phyloP scores from a whole-genome alignment of 495 filamentous ascomycete genomes.

The Penicillium ochrochloron region DNA sequence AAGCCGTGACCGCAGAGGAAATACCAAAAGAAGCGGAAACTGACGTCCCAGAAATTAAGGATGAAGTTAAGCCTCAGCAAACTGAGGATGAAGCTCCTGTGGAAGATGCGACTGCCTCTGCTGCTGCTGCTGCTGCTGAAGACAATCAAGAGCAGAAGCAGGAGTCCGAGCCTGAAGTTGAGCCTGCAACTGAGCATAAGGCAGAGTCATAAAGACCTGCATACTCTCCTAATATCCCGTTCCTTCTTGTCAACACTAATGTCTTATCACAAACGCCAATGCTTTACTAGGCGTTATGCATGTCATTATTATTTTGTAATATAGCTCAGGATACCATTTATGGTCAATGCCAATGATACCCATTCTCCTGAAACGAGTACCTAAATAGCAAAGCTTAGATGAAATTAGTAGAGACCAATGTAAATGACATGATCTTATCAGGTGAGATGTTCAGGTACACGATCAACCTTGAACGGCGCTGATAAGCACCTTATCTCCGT shows the following conservation, averaged over 20 bases:
- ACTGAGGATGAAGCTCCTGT: slow-evolving; percentile 15
- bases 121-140: slow-evolving; percentile 13
- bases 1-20: slow-evolving; percentile 13
- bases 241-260: slow-evolving; percentile 13
- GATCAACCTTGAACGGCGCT: neutral
- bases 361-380: slow-evolving; percentile 22
- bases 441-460: neutral
- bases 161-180: slow-evolving; percentile 14
- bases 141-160: slow-evolving; percentile 20
- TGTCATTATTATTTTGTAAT: slow-evolving; percentile 35
- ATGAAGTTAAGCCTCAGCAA: slow-evolving; percentile 15
- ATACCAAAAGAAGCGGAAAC: slow-evolving; percentile 7
- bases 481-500: slow-evolving; percentile 19
- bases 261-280: slow-evolving; percentile 13
- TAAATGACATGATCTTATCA: neutral
- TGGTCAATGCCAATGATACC: slow-evolving; percentile 51
- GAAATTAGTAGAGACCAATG: neutral
- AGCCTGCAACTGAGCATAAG: slow-evolving; percentile 20
- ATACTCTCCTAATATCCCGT: slow-evolving; percentile 13
- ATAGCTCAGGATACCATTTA: slow-evolving; percentile 39
- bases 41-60: slow-evolving; percentile 2
- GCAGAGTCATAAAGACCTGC: slow-evolving; percentile 18
- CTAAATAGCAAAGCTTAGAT: neutral
- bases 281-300: slow-evolving; percentile 15
- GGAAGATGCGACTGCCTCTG: slow-evolving; percentile 19